These are phyloP conservation scores for Misopates orontium DNA, from an alignment of 257 asterid species.

Conservation along the genomic window DNA sequence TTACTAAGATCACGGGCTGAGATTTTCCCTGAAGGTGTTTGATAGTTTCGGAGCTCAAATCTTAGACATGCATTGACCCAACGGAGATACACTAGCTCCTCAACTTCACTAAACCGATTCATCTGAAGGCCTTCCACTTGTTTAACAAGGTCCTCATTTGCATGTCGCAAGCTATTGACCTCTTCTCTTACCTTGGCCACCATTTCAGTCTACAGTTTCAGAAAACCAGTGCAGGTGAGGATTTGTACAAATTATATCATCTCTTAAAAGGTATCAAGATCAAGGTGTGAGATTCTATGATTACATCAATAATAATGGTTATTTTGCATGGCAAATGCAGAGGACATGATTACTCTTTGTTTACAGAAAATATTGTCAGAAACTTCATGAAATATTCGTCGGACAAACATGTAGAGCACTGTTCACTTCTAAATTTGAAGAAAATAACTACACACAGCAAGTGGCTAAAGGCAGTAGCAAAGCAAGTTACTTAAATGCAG, in stretches of 20 bases:
- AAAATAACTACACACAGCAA: neutral
- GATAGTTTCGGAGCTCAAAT: slow-evolving; percentile 85
- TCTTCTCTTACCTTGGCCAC: slow-evolving; percentile 83
- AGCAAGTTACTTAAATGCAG: slow-evolving; percentile 5
- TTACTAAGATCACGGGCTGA: slow-evolving; percentile 85
- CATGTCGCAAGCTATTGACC: slow-evolving; percentile 57
- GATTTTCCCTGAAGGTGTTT: slow-evolving; percentile 68
- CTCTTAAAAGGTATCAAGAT: neutral
- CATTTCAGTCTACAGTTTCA: slow-evolving; percentile 70
- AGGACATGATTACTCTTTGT: too few species aligned
- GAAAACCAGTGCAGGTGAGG: slow-evolving; percentile 26
- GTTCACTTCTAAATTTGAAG: neutral
- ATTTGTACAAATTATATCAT: neutral
- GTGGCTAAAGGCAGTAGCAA: neutral
- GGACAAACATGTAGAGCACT: neutral
- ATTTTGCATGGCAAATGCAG: too few species aligned
- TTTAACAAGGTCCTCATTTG: slow-evolving; percentile 81
- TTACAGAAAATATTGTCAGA: too few species aligned
- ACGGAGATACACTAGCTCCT: slow-evolving; percentile 96
- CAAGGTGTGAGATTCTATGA: too few species aligned
- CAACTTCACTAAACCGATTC: slow-evolving; percentile 95
- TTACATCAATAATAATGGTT: neutral
- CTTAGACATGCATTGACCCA: slow-evolving; percentile 96
- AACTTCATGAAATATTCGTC: too few species aligned
- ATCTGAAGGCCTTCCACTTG: slow-evolving; percentile 98